These are phyloP conservation scores for Tricharina praecox DNA, from an alignment of 495 filamentous ascomycete genomes.

Conservation along the genomic window DNA sequence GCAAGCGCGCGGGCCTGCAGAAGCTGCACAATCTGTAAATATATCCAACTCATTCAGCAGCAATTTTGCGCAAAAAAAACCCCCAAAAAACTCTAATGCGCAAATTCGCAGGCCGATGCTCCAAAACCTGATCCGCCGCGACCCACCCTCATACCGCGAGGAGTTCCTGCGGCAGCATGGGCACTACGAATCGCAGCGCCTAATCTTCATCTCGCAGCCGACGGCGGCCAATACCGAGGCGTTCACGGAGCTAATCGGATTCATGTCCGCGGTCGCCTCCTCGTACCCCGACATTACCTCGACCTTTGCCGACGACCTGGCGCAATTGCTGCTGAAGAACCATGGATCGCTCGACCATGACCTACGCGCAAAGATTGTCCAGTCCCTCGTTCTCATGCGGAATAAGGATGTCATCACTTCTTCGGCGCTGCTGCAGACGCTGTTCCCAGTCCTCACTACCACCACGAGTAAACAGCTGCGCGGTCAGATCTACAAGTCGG, in stretches of 20 bases:
- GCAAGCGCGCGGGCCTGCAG: slow-evolving; percentile 26
- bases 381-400: slow-evolving; percentile 67
- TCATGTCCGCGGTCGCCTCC: slow-evolving; percentile 66
- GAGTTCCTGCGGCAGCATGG: slow-evolving; percentile 79
- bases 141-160: slow-evolving; percentile 69
- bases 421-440: slow-evolving; percentile 57
- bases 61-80: no score
- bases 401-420: slow-evolving; percentile 89
- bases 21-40: slow-evolving; percentile 25
- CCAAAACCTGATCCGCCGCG: slow-evolving; percentile 74
- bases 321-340: slow-evolving; percentile 58
- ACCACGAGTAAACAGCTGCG: slow-evolving; percentile 79
- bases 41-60: no score
- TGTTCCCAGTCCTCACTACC: slow-evolving; percentile 78
- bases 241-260: slow-evolving; percentile 31
- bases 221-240: slow-evolving; percentile 29
- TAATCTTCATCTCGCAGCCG: slow-evolving; percentile 76
- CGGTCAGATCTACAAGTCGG: slow-evolving; percentile 71
- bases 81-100: slow-evolving; percentile 4
- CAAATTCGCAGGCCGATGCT: slow-evolving; percentile 46
- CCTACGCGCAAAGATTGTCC: slow-evolving; percentile 82
- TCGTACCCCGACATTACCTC: slow-evolving; percentile 71
- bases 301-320: slow-evolving; percentile 64
- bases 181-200: slow-evolving; percentile 77
- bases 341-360: slow-evolving; percentile 66